phyloP scores from a whole-genome alignment of 148 eudicot genomes.

The Nepenthes gracilis region DNA sequence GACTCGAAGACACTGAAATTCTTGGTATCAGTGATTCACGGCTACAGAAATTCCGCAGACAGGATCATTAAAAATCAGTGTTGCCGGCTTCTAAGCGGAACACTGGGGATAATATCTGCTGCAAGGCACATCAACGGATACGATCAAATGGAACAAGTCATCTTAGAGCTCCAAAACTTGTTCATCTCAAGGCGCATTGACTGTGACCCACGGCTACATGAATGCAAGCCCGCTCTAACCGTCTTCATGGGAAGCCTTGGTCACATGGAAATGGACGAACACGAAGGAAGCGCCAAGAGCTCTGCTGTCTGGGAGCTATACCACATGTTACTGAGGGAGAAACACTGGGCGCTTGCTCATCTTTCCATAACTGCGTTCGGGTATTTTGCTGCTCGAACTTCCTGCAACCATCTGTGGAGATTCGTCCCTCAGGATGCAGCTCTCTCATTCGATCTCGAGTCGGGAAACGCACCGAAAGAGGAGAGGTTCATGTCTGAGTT shows the following conservation, averaged over 20 bases:
- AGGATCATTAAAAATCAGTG: constrained; percentile 26
- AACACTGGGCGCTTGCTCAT: constrained; percentile 85
- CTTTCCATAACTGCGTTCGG: constrained; percentile 68
- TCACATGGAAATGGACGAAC: constrained; percentile 43
- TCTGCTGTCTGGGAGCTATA: constrained; percentile 55
- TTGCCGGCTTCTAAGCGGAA: constrained; percentile 52
- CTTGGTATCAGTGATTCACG: constrained; percentile 34
- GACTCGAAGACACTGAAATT: constrained; percentile 51
- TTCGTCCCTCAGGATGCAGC: constrained; percentile 84
- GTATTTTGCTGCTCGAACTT: constrained; percentile 78
- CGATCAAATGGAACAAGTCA: constrained; percentile 58
- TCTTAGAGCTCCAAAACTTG: constrained; percentile 57
- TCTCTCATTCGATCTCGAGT: constrained; percentile 64
- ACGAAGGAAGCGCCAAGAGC: constrained; percentile 34
- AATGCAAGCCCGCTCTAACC: constrained; percentile 74
- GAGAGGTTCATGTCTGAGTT: constrained; percentile 78
- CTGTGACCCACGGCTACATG: constrained; percentile 28
- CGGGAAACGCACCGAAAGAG: constrained; percentile 39
- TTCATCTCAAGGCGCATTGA: constrained; percentile 36
- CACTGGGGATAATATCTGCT: constrained; percentile 44
- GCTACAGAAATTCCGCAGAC: constrained; percentile 30
- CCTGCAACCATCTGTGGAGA: constrained; percentile 78
- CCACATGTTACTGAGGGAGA: constrained; percentile 72
- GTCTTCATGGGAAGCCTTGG: constrained; percentile 73
- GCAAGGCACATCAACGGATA: constrained; percentile 49